phyloP scores from a whole-genome alignment of 2,329 filamentous ascomycete species.

The Cytospora schulzeri region DNA sequence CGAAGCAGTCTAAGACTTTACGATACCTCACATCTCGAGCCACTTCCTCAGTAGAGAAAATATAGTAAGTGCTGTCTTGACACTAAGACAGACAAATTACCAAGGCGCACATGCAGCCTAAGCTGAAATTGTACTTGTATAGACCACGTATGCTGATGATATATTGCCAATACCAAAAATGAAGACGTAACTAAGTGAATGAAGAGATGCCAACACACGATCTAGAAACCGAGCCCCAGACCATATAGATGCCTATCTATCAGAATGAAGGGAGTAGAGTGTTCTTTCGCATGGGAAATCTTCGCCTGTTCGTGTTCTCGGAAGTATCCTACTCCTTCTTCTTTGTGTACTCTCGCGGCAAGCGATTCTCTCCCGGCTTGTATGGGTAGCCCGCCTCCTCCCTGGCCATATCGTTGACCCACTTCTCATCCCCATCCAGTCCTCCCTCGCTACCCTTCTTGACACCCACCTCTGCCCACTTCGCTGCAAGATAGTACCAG shows the following conservation, averaged over 20 bases:
- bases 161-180: too few species aligned
- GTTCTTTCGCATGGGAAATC: neutral
- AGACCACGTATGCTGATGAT: too few species aligned
- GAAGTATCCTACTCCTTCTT: constrained; percentile 28
- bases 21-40: too few species aligned
- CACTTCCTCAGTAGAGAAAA: too few species aligned
- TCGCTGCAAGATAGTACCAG: constrained; percentile 78
- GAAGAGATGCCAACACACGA: neutral
- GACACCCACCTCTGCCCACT: constrained; percentile 57
- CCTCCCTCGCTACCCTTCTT: constrained; percentile 45
- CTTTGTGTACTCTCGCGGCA: constrained; percentile 53
- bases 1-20: too few species aligned
- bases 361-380: constrained; percentile 57
- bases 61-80: too few species aligned
- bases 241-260: neutral
- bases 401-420: constrained; percentile 76
- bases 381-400: constrained; percentile 65
- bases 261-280: neutral
- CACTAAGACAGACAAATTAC: too few species aligned
- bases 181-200: neutral
- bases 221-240: neutral
- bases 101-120: too few species aligned
- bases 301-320: neutral
- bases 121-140: too few species aligned
- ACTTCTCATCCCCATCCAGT: constrained; percentile 61